Evolutionary conservation across 2,329 filamentous ascomycete genomes (phyloP).

Genomic region (Bipolaris zeicola): DNA sequence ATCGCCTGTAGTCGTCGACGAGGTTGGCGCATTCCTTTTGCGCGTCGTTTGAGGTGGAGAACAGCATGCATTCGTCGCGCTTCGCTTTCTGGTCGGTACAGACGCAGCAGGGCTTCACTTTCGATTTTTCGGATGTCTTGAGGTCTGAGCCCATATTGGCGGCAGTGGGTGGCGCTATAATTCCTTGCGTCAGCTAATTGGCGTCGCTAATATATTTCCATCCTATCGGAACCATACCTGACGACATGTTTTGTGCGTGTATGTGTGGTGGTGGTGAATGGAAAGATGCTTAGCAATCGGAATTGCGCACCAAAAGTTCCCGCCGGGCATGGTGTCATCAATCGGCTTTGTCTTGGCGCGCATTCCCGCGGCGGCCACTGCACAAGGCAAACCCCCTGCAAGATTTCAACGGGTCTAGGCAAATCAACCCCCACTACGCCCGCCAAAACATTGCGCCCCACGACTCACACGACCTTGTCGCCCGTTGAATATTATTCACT

Average conservation of each 20-base stretch:
- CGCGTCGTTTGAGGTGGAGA: slow-evolving; percentile 83
- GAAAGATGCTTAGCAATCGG: slow-evolving; percentile 37
- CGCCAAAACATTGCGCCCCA: slow-evolving; percentile 32
- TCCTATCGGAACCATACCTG: slow-evolving; percentile 34
- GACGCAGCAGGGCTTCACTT: slow-evolving; percentile 86
- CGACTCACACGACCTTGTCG: slow-evolving; percentile 6
- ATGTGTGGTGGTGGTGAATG: slow-evolving; percentile 16
- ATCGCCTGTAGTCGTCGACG: slow-evolving; percentile 84
- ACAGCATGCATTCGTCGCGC: slow-evolving; percentile 99
- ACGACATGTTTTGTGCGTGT: slow-evolving; percentile 41
- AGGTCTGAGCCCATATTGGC: slow-evolving; percentile 55
- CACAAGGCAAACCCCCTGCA: slow-evolving; percentile 17
- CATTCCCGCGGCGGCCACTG: slow-evolving; percentile 23
- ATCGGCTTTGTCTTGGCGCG: slow-evolving; percentile 25
- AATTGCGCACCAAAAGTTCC: slow-evolving; percentile 13
- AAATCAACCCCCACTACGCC: slow-evolving; percentile 38
- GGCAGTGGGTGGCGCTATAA: slow-evolving; percentile 37
- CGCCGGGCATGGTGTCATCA: slow-evolving; percentile 26
- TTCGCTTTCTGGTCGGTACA: slow-evolving; percentile 93
- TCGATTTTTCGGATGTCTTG: slow-evolving; percentile 53
- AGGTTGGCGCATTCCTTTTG: slow-evolving; percentile 80
- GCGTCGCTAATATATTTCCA: neutral
- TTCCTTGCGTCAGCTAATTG: slow-evolving; percentile 11
- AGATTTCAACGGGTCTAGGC: slow-evolving; percentile 17
- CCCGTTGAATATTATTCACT: slow-evolving; percentile 1